These are phyloP conservation scores for Termitomyces sp. DNA, from an alignment of 768 basidiomycete genomes.

Conservation along the genomic window DNA sequence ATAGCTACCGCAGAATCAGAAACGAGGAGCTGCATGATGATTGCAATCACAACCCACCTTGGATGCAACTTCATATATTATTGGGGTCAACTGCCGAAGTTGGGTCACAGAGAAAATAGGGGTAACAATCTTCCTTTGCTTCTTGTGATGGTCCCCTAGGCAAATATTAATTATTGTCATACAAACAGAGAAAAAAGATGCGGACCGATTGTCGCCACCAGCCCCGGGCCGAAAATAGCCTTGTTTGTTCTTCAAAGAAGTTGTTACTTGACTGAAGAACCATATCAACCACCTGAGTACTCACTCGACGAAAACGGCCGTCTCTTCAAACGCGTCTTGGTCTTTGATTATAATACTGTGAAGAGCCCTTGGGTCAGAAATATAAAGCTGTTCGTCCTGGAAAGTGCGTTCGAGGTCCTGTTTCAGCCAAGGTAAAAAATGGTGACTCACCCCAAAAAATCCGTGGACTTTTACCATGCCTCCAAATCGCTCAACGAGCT, in stretches of 20 bases:
- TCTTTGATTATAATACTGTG: conserved; percentile 45
- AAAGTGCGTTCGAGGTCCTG: neutral
- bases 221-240: conserved; percentile 41
- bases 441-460: conserved; percentile 37
- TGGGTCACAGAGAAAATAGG: conserved; percentile 44
- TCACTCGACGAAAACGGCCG: conserved; percentile 38
- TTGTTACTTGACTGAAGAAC: neutral
- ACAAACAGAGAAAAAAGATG: neutral
- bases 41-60: conserved; percentile 28
- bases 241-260: conserved; percentile 32
- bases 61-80: conserved; percentile 39
- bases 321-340: conserved; percentile 43
- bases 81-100: conserved; percentile 37
- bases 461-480: conserved; percentile 41
- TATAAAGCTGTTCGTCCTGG: conserved; percentile 45
- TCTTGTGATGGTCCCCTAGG: conserved; percentile 39
- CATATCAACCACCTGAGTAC: conserved; percentile 7
- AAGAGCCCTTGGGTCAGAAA: conserved; percentile 44
- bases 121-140: conserved; percentile 43
- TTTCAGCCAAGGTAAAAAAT: neutral
- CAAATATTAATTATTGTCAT: neutral
- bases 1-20: conserved; percentile 18
- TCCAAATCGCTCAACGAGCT: conserved; percentile 33
- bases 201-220: conserved; percentile 36
- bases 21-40: neutral